These are phyloP conservation scores for Pueraria montana DNA, from an alignment of 306 rosid species.

Conservation along the genomic window DNA sequence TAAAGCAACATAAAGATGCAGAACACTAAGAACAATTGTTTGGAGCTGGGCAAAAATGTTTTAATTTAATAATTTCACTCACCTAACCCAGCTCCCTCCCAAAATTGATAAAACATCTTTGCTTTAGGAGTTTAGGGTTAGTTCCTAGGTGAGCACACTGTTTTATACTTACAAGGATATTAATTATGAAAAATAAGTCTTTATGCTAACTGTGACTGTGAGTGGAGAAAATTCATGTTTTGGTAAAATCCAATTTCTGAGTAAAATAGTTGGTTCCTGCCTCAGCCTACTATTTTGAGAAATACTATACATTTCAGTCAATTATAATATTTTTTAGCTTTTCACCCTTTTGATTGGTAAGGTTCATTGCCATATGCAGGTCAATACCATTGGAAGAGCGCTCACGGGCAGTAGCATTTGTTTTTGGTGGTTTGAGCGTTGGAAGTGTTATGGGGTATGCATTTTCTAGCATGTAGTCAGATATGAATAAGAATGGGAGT, in stretches of 20 bases:
- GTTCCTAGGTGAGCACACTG: conserved; percentile 8
- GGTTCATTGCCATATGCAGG: conserved; percentile 62
- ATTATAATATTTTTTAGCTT: neutral
- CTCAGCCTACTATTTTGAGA: conserved; percentile 25
- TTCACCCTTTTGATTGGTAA: conserved; percentile 42
- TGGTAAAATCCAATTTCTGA: conserved; percentile 31
- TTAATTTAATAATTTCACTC: conserved; percentile 1
- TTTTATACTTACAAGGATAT: conserved; percentile 29
- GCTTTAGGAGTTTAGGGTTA: conserved; percentile 1
- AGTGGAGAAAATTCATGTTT: conserved; percentile 36
- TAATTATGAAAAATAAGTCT: neutral
- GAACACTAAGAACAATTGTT: conserved; percentile 16
- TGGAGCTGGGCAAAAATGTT: conserved; percentile 32
- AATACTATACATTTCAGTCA: neutral
- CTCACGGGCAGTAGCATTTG: conserved; percentile 96
- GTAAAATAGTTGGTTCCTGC: conserved; percentile 33
- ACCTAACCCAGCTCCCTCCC: conserved; percentile 4
- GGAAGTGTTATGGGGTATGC: conserved; percentile 98
- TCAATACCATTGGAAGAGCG: conserved; percentile 95
- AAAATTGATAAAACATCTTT: conserved; percentile 20
- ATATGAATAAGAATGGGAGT: conserved; percentile 4
- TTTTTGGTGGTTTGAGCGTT: conserved; percentile 96
- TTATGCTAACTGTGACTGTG: conserved; percentile 15
- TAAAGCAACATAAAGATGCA: conserved; percentile 25
- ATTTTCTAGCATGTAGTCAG: conserved; percentile 26